Conservation (phyloP, 441 rosid genomes). For the Erodium trifolium region DNA sequence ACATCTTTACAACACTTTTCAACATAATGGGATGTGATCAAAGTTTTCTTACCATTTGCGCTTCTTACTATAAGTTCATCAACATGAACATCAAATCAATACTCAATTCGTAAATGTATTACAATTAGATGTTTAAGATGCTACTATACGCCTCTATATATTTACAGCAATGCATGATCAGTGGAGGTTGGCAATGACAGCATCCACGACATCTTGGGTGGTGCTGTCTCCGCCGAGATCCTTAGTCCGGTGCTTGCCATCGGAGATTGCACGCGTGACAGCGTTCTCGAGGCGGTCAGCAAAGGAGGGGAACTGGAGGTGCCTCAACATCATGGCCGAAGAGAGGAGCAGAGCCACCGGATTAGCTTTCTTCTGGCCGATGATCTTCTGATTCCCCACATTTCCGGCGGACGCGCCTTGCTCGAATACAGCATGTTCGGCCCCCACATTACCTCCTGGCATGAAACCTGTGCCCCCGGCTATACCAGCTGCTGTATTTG, state of each 20-base stretch:
- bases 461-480: constrained; percentile 1
- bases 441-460: constrained; percentile 19
- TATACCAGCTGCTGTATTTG: constrained; percentile 1
- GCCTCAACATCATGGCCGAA: constrained; percentile 19
- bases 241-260: constrained; percentile 20
- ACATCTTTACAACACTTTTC: too few species aligned
- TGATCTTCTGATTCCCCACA: constrained; percentile 20
- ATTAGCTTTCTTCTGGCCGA: constrained; percentile 20
- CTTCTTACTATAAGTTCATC: too few species aligned
- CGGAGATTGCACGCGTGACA: constrained; percentile 17
- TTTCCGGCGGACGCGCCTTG: constrained; percentile 28
- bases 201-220: constrained; percentile 24
- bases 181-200: constrained; percentile 14
- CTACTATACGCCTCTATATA: too few species aligned
- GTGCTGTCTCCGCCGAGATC: constrained; percentile 22
- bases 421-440: constrained; percentile 23
- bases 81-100: too few species aligned
- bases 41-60: too few species aligned
- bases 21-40: too few species aligned
- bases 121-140: too few species aligned
- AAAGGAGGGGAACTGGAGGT: constrained; percentile 5
- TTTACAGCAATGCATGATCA: too few species aligned
- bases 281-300: constrained; percentile 23
- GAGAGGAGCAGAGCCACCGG: constrained; percentile 24
- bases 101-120: too few species aligned